phyloP scores from a whole-genome alignment of 352 stramenopile genomes.

The Globisporangium okanoganense region DNA sequence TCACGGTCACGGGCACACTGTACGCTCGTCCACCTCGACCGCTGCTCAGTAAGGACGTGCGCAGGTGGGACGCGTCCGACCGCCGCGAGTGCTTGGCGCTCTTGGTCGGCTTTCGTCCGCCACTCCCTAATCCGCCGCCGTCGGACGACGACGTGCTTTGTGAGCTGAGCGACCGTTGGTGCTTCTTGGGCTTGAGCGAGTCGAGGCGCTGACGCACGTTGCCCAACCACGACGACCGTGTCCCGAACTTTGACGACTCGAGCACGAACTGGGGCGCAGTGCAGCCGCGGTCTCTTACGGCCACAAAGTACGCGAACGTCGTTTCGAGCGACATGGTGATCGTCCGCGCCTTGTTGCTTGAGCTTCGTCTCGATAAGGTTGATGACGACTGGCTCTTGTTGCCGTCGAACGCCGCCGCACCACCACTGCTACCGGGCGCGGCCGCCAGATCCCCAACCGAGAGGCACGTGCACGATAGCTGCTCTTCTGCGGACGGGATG shows the following conservation, averaged over 20 bases:
- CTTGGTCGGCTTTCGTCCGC: not conserved
- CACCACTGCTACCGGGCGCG: not conserved
- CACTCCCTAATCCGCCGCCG: not conserved
- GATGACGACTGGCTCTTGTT: constrained; percentile 14
- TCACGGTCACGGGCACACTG: constrained; percentile 56
- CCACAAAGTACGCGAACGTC: constrained; percentile 70
- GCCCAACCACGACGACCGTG: constrained; percentile 56
- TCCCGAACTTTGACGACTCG: constrained; percentile 48
- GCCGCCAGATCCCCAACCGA: constrained; percentile 54
- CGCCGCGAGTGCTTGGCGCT: constrained; percentile 6
- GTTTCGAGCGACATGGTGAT: constrained; percentile 70
- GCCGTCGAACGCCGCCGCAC: constrained; percentile 9
- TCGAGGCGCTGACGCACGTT: constrained; percentile 59
- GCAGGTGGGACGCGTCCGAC: constrained; percentile 38
- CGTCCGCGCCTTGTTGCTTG: constrained; percentile 74
- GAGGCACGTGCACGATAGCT: constrained; percentile 61
- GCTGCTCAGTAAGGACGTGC: constrained; percentile 47
- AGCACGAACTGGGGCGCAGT: constrained; percentile 51
- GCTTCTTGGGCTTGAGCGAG: constrained; percentile 59
- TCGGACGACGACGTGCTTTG: constrained; percentile 9
- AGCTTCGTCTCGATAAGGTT: constrained; percentile 34
- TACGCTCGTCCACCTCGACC: constrained; percentile 25
- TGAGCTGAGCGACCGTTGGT: constrained; percentile 32
- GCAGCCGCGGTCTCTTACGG: constrained; percentile 50
- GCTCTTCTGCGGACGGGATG: constrained; percentile 47